Base-by-base conservation (phyloP, 306 rosid species). In the Astragalus glycyphyllos region DNA sequence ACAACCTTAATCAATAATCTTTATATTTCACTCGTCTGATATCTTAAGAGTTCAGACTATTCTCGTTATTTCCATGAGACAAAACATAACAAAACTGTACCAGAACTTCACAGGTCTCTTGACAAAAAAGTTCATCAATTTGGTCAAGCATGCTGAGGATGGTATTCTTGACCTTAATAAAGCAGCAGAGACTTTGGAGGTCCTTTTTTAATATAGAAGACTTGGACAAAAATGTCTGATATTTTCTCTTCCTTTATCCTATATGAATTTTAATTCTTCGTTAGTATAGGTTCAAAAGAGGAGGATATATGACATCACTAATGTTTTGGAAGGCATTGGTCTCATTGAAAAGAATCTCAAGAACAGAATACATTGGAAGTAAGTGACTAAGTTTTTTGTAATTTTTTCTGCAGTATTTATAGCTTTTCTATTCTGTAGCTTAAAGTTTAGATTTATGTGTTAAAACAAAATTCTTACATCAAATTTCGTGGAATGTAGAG, bases 301-400 rank as follows among this genome's bases (percentile, higher is more conserved):
- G 79, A 88, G 99, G 75, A 95, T 95, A 80, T 95, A 95, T 78
- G 99, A 95, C 84, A 95, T 95, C 64, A 95, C 99, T 64, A 95
- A 95, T 76, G 99, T 95, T 72, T 76, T 95, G 87, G 99, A 95
- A 86, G 99, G 99, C 84, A 86, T 95, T 79, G 99, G 96, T 72
- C 99, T 95, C 76, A 95, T 95, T 13, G 99, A 95, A 87, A 95
- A 95, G 87, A 95, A 87, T 74, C 84, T 91, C 58, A 95, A 95
- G 81, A 95, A 95, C 84, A 89, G 88, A 71, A 91, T 95, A 75
- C 96, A 81, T 68, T 95, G 99, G 97, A 95, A 91, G 99, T 95
- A 95, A 86, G 75, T 80, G 75, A 58, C 7, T 5, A 64, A 68
- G 41, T 70, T 26, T 26, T 68, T 71, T 73, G 62, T 41, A 65